A percentile compares a stretch with the other conserved stretches of the same genome.
Evolutionary conservation across 2,329 filamentous ascomycete species (phyloP).

Genomic region (Neofusicoccum cordaticola): DNA sequence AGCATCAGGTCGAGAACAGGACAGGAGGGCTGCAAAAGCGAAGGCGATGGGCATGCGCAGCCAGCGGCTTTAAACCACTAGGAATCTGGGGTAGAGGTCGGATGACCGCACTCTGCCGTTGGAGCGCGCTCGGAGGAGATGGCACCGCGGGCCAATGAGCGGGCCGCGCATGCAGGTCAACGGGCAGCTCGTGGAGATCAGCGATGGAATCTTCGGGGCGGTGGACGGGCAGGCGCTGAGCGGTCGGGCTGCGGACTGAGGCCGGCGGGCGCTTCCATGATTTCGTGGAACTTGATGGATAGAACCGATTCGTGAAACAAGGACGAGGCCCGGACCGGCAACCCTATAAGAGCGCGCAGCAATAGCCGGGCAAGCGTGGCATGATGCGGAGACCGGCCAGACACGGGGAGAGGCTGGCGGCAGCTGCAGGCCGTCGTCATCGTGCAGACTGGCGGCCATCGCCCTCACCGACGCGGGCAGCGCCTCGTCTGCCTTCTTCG

Average conservation of each 20-base stretch:
- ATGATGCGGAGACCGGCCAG: constrained; percentile 2
- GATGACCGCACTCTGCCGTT: not conserved
- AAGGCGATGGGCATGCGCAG: not conserved
- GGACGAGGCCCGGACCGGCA: constrained; percentile 8
- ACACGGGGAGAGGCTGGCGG: not conserved
- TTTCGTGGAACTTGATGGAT: constrained; percentile 1
- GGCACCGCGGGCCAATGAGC: not conserved
- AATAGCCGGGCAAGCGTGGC: not conserved
- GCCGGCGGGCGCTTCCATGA: constrained; percentile 3
- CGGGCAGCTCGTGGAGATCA: constrained; percentile 1
- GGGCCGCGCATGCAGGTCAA: not conserved
- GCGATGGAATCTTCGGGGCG: not conserved
- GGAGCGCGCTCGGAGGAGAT: not conserved
- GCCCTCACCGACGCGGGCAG: not conserved
- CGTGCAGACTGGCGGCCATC: not conserved
- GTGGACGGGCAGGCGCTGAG: not conserved
- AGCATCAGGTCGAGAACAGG: not conserved
- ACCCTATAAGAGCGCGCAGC: constrained; percentile 5
- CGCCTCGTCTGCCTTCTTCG: not conserved
- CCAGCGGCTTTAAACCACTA: not conserved
- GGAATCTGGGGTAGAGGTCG: not conserved
- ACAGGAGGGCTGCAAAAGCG: not conserved
- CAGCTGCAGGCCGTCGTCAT: constrained; percentile 2
- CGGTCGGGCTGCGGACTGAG: not conserved
- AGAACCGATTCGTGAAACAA: constrained; percentile 10